Conservation (phyloP, 1,139 yeast species). For the Debaryomyces udenii region DNA sequence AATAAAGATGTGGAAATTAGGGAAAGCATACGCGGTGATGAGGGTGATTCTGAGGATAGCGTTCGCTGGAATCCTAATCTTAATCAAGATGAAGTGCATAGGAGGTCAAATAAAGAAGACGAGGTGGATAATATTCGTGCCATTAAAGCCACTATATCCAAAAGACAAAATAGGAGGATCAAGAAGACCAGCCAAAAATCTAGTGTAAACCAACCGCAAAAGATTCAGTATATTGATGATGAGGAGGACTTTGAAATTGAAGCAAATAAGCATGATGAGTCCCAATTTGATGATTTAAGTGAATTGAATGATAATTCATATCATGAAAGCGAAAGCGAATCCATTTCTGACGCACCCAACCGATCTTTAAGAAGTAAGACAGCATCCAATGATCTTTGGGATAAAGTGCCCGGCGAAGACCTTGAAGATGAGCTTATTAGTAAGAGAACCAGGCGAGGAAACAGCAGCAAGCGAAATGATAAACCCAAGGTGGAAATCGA, state of each 20-base stretch:
- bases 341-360: neutral
- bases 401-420: slow-evolving; percentile 28
- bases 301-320: slow-evolving; percentile 6
- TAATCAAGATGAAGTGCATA: neutral
- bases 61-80: neutral
- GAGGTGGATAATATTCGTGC: neutral
- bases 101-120: neutral
- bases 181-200: neutral
- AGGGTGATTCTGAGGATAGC: too few species aligned
- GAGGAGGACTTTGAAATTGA: neutral
- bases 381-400: slow-evolving; percentile 24
- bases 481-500: neutral
- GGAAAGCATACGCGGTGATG: neutral
- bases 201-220: neutral
- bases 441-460: slow-evolving; percentile 2
- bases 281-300: slow-evolving; percentile 1
- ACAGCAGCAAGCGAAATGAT: neutral
- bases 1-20: neutral
- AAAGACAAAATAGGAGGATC: neutral
- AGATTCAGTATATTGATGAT: slow-evolving; percentile 7
- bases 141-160: neutral
- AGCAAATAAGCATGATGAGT: neutral
- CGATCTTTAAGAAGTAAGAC: neutral
- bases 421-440: slow-evolving; percentile 25
- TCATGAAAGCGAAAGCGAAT: neutral